Evolutionary conservation across 176 grass and related monocot genomes (phyloP).

Genomic region (Puya raimondii): DNA sequence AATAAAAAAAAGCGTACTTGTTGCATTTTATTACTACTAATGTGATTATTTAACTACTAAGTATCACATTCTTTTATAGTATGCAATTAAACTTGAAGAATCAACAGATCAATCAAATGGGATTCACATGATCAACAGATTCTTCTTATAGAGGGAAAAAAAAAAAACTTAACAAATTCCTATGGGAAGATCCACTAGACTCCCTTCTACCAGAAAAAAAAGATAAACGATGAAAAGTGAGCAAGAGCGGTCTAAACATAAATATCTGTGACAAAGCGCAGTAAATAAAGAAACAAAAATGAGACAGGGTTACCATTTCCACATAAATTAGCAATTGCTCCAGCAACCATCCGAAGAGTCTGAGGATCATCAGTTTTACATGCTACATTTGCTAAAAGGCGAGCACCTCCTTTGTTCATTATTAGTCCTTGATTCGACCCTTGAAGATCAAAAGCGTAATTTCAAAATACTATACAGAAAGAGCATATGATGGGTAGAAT

Average conservation of each 20-base stretch:
- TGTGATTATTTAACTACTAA: too few relatives aligned
- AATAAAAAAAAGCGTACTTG: too few relatives aligned
- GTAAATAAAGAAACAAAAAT: conserved; percentile 5
- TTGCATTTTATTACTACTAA: too few relatives aligned
- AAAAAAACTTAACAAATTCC: too few relatives aligned
- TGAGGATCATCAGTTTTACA: conserved; percentile 72
- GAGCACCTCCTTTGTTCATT: conserved; percentile 84
- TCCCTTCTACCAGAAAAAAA: neutral
- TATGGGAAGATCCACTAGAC: too few relatives aligned
- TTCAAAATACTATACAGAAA: neutral
- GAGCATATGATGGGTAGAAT: neutral
- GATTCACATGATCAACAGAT: too few relatives aligned
- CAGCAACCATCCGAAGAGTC: conserved; percentile 89
- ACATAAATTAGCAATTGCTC: conserved; percentile 96
- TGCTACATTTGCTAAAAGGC: conserved; percentile 73
- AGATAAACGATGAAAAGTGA: neutral
- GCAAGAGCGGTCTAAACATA: neutral
- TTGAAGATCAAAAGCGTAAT: conserved; percentile 22
- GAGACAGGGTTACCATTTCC: conserved; percentile 58
- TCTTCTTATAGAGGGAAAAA: too few relatives aligned
- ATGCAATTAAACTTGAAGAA: too few relatives aligned
- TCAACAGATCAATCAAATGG: too few relatives aligned
- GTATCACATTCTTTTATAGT: too few relatives aligned
- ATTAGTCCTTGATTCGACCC: conserved; percentile 72
- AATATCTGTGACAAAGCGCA: conserved; percentile 1